These are phyloP conservation scores for Cardiospermum halicacabum DNA, from an alignment of 345 rosid species.

Conservation along the genomic window DNA sequence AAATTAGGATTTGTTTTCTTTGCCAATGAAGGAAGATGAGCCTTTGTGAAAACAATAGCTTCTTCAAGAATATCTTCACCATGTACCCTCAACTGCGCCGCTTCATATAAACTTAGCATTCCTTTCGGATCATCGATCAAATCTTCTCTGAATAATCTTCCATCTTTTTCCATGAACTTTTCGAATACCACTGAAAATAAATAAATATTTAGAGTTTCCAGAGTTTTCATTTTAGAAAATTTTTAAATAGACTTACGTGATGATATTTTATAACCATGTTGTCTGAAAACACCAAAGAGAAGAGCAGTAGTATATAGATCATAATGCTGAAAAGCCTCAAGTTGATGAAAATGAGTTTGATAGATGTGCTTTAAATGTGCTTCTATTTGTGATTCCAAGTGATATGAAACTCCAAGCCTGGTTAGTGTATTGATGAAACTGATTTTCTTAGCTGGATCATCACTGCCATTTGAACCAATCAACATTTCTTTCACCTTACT, in stretches of 20 bases:
- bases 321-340: neutral
- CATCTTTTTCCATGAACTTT: neutral
- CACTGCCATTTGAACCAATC: neutral
- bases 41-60: slow-evolving; percentile 2
- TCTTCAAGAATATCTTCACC: slow-evolving; percentile 15
- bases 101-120: slow-evolving; percentile 11
- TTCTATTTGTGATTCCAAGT: neutral
- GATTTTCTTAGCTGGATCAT: neutral
- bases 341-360: neutral
- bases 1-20: neutral
- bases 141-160: neutral
- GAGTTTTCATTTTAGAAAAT: neutral
- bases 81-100: neutral
- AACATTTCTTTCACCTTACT: neutral
- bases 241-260: neutral
- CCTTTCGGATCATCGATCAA: neutral
- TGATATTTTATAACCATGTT: neutral
- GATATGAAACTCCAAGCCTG: neutral
- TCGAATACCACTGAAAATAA: neutral
- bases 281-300: neutral
- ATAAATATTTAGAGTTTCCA: neutral
- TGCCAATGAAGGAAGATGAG: neutral
- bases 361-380: neutral
- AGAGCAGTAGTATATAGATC: neutral
- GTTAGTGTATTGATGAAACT: neutral